Evolutionary conservation across 2,329 filamentous ascomycete species (phyloP).

Genomic region (Sclerotinia subarctica): DNA sequence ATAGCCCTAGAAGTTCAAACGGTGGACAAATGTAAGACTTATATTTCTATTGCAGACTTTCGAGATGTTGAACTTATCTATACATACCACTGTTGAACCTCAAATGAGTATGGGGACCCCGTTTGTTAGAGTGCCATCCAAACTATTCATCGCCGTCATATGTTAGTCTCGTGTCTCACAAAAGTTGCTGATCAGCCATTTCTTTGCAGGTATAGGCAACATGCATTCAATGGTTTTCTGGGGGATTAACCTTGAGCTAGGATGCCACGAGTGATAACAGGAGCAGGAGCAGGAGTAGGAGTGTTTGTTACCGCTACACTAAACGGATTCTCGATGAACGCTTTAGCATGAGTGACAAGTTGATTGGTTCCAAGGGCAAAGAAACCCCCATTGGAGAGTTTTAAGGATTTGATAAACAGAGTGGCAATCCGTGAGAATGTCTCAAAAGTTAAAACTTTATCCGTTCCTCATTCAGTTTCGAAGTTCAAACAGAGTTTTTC

Average conservation of each 20-base stretch:
- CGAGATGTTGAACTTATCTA: not conserved
- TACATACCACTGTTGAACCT: not conserved
- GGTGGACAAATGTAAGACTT: not conserved
- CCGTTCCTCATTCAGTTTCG: not conserved
- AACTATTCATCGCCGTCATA: not conserved
- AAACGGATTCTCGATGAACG: constrained; percentile 12
- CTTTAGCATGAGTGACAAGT: not conserved
- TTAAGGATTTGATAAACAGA: not conserved
- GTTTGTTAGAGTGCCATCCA: not conserved
- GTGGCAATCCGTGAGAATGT: constrained; percentile 8
- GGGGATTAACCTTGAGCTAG: not conserved
- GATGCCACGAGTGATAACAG: constrained; percentile 17
- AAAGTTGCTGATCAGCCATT: not conserved
- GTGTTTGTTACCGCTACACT: not conserved
- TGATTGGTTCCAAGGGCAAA: constrained; percentile 5
- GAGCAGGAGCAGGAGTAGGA: not conserved
- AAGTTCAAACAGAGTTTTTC: not conserved
- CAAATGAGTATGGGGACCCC: not conserved
- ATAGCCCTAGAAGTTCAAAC: not conserved
- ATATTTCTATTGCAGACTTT: not conserved
- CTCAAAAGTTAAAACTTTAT: not conserved
- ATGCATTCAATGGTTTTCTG: not conserved
- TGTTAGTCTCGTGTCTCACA: not conserved
- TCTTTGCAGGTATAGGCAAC: constrained; percentile 1
- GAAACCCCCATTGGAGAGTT: not conserved